phyloP scores from a whole-genome alignment of 768 basidiomycete species.

The Asterophora lycoperdoides region DNA sequence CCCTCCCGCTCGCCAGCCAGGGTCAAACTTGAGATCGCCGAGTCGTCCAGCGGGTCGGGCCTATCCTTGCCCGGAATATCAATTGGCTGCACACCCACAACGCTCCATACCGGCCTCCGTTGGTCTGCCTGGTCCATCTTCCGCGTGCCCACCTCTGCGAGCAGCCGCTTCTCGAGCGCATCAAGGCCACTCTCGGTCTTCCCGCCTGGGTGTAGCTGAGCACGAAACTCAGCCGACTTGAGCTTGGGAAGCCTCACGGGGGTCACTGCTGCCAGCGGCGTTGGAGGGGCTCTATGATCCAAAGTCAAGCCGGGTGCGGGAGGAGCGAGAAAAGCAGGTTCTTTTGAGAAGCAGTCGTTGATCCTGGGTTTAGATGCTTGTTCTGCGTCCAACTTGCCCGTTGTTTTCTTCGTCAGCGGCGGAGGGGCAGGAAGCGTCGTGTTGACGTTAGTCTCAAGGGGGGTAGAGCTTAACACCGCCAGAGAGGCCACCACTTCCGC shows the following conservation, averaged over 20 bases:
- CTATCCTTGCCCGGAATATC: constrained; percentile 31
- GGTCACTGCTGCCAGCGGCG: constrained; percentile 43
- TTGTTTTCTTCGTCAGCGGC: constrained; percentile 38
- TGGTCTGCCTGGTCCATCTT: constrained; percentile 32
- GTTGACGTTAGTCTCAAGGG: constrained; percentile 26
- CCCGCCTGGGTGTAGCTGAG: constrained; percentile 12
- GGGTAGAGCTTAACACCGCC: neutral
- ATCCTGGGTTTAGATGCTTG: constrained; percentile 21
- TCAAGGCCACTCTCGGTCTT: constrained; percentile 58
- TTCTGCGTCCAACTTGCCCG: constrained; percentile 17
- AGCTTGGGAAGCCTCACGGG: constrained; percentile 26
- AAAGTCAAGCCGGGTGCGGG: neutral
- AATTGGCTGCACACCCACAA: constrained; percentile 29
- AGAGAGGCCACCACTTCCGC: neutral
- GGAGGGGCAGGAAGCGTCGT: constrained; percentile 64
- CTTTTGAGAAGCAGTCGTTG: constrained; percentile 24
- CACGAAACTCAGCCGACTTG: constrained; percentile 6
- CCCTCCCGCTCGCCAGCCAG: constrained; percentile 30
- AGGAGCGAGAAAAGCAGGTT: neutral
- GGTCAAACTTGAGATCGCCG: constrained; percentile 53
- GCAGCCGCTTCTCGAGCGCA: constrained; percentile 62
- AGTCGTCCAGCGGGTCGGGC: constrained; percentile 40
- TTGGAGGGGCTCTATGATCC: constrained; percentile 39
- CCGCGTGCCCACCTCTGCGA: constrained; percentile 72
- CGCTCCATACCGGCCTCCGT: constrained; percentile 27